These are phyloP conservation scores for Xylariaceae sp. DNA, from an alignment of 2,329 filamentous ascomycete species.

Conservation along the genomic window DNA sequence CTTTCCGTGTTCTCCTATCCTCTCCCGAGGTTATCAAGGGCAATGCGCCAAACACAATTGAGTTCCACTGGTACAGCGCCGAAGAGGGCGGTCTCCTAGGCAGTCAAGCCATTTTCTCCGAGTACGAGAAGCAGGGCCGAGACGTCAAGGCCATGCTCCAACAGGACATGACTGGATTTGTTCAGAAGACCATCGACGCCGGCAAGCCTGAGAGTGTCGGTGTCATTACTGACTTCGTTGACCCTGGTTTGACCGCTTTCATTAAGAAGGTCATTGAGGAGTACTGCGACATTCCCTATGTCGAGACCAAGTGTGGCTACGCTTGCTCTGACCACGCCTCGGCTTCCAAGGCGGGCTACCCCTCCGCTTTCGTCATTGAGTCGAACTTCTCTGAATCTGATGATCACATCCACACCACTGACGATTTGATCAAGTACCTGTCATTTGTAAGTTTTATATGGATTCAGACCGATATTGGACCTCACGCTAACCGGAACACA, in stretches of 20 bases:
- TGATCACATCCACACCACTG: constrained; percentile 63
- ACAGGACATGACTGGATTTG: constrained; percentile 95
- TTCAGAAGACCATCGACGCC: constrained; percentile 74
- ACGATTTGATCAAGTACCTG: constrained; percentile 65
- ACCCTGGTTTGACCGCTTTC: constrained; percentile 75
- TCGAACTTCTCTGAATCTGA: constrained; percentile 62
- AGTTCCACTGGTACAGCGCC: constrained; percentile 89
- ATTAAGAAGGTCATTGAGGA: constrained; percentile 82
- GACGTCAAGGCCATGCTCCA: constrained; percentile 95
- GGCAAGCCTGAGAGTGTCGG: constrained; percentile 81
- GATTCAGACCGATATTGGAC: not conserved
- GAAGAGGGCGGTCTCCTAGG: constrained; percentile 64
- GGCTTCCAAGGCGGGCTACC: constrained; percentile 68
- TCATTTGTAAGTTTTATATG: constrained; percentile 49
- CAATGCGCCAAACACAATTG: constrained; percentile 75
- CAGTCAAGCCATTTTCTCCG: constrained; percentile 81
- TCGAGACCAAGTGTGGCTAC: constrained; percentile 85
- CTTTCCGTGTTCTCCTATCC: constrained; percentile 72
- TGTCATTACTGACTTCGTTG: constrained; percentile 88
- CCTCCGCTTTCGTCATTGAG: constrained; percentile 72
- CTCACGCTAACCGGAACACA: constrained; percentile 4
- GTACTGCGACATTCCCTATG: constrained; percentile 85
- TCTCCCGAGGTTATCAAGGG: constrained; percentile 66
- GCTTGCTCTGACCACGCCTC: constrained; percentile 73
- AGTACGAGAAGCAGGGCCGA: constrained; percentile 66